Evolutionary conservation across 306 rosid species (phyloP), one percentile per base, ranked within the genome.

Genomic region (Vicia sativa): DNA sequence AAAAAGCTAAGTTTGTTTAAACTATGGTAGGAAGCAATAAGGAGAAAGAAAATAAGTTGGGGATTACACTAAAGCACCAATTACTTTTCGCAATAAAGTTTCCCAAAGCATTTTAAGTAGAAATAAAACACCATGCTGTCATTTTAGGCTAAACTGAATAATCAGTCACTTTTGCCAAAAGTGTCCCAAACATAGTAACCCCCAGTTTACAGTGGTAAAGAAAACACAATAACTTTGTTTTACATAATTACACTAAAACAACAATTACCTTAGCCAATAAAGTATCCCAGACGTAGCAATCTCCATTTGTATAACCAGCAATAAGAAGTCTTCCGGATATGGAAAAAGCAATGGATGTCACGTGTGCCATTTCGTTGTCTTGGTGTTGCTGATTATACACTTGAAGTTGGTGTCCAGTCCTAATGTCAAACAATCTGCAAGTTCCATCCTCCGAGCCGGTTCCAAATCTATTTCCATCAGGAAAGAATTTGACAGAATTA

Each of bases 381-480:
- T 71, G 67, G 25, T 81, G 98, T 74, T 55, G 86, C 67, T 81
- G 98, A 34, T 79, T 26, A 63, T 92, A 92, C 57, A 76, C 86
- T 86, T 90, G 98, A 59, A 90, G 98, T 79, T 86, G 90, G 85
- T 92, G 98, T 29, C 96, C 98, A 54, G 96, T 92, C 81, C 98
- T 86, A 52, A 82, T 87, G 71, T 92, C 98, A 85, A 86, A 90
- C 71, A 92, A 81, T 76, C 98, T 81, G 87, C 96, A 87, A 54
- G 96, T 86, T 68, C 98, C 98, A 76, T 92, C 98, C 65, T 74
- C 91, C n/a, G 98, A 92, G 53, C 96, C 98, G 66, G 96, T 90
- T 77, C 96, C 98, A 88, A 92, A 92, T 77, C 98, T 84, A 64
- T 87, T 81, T 53, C 98, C 98, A 85, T 92, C 98, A 34, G 98